These are phyloP conservation scores for Kodamaea hsintzibuensis DNA, from an alignment of 805 yeast species.

Conservation along the genomic window DNA sequence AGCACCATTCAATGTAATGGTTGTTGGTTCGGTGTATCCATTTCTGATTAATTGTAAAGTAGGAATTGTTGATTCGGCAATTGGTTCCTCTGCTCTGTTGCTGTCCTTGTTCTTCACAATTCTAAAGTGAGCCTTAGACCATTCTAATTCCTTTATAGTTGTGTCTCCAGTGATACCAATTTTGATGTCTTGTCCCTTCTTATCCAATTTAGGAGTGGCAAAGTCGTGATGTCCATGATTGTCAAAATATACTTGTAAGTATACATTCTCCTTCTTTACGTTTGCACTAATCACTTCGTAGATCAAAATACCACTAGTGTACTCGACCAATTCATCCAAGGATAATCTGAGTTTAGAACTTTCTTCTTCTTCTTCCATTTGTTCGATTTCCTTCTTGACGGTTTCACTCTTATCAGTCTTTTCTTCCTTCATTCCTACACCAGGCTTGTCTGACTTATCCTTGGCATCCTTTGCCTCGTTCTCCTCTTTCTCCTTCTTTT, in stretches of 20 bases:
- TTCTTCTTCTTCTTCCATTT: conserved; percentile 26
- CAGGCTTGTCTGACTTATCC: conserved; percentile 16
- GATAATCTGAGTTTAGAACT: conserved; percentile 47
- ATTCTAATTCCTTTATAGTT: conserved; percentile 73
- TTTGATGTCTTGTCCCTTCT: conserved; percentile 26
- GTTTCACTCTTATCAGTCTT: conserved; percentile 25
- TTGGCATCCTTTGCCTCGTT: conserved; percentile 28
- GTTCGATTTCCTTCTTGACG: conserved; percentile 35
- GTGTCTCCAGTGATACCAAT: conserved; percentile 63
- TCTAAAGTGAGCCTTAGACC: conserved; percentile 66
- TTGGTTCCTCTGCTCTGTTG: conserved; percentile 55
- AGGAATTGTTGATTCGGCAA: conserved; percentile 66
- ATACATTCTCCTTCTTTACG: conserved; percentile 55
- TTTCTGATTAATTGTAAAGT: conserved; percentile 64
- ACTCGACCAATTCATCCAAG: conserved; percentile 55
- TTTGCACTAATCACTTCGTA: conserved; percentile 63
- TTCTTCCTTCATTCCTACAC: conserved; percentile 29
- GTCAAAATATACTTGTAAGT: conserved; percentile 77
- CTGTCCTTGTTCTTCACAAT: conserved; percentile 54
- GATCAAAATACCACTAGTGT: conserved; percentile 76
- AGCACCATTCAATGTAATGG: conserved; percentile 47
- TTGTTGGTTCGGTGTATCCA: conserved; percentile 62
- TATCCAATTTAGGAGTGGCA: conserved; percentile 54
- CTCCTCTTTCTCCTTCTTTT: conserved; percentile 30
- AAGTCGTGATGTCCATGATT: conserved; percentile 66